These are phyloP conservation scores for Yamadazyma nakazawae DNA, from an alignment of 805 yeast species.

Conservation along the genomic window DNA sequence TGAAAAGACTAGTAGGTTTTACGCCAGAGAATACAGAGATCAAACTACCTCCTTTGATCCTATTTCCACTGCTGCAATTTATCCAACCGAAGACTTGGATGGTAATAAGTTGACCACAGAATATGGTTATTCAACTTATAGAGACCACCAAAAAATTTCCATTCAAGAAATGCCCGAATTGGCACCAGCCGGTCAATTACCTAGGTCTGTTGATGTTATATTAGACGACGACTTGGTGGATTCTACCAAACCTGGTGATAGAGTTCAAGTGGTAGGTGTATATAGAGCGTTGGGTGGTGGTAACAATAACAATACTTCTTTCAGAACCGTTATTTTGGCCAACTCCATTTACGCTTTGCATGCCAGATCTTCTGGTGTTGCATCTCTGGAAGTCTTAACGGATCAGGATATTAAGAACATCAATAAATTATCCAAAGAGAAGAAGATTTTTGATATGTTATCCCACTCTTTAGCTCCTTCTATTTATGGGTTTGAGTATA, in stretches of 20 bases:
- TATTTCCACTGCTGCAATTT: conserved; percentile 75
- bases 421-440: conserved; percentile 68
- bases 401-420: conserved; percentile 85
- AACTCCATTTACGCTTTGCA: conserved; percentile 87
- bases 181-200: conserved; percentile 97
- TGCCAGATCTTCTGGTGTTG: conserved; percentile 82
- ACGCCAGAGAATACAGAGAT: conserved; percentile 89
- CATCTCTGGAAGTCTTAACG: conserved; percentile 63
- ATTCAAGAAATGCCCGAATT: conserved; percentile 97
- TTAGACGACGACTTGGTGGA: conserved; percentile 95
- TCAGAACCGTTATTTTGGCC: conserved; percentile 80
- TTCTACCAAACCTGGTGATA: conserved; percentile 89
- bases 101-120: conserved; percentile 88
- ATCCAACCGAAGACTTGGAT: conserved; percentile 89
- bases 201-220: conserved; percentile 88
- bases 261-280: conserved; percentile 91
- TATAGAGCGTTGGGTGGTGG: conserved; percentile 87
- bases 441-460: conserved; percentile 71
- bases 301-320: conserved; percentile 56
- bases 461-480: conserved; percentile 92
- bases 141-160: conserved; percentile 90
- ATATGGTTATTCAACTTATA: conserved; percentile 86
- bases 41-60: conserved; percentile 89
- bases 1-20: conserved; percentile 77
- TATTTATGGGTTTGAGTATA: conserved; percentile 87